Percentiles rank a stretch among this genome's conserved stretches.
These are phyloP conservation scores for Pseudocercospora crystallina DNA, from an alignment of 2,329 filamentous ascomycete genomes.

Conservation along the genomic window DNA sequence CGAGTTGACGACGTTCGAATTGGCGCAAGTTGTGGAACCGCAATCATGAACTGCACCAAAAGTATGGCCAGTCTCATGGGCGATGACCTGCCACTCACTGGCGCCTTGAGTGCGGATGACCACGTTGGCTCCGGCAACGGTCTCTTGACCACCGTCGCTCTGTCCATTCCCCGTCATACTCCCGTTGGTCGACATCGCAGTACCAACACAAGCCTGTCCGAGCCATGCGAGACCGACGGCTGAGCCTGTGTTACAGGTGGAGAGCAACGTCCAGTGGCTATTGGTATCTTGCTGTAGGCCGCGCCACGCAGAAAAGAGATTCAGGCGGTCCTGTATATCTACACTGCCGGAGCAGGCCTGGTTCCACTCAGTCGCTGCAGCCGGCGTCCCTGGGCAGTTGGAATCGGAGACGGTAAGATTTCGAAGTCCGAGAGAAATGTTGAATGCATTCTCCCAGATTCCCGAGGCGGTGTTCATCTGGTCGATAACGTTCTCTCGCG, in stretches of 20 bases:
- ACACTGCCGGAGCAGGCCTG: conserved; percentile 63
- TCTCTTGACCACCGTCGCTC: conserved; percentile 57
- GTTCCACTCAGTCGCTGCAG: conserved; percentile 78
- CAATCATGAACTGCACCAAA: conserved; percentile 97
- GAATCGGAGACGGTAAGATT: conserved; percentile 77
- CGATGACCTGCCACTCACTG: conserved; percentile 92
- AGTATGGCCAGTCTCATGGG: conserved; percentile 90
- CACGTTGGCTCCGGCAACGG: conserved; percentile 82
- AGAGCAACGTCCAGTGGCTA: conserved; percentile 90
- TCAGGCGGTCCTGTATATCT: conserved; percentile 75
- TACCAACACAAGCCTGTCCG: conserved; percentile 73
- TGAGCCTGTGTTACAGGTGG: conserved; percentile 74
- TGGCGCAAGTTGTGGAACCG: conserved; percentile 63
- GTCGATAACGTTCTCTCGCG: conserved; percentile 73
- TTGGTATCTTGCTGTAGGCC: conserved; percentile 74
- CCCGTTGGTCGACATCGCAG: conserved; percentile 50
- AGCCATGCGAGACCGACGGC: conserved; percentile 94
- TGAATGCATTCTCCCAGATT: conserved; percentile 87
- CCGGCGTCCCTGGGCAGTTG: conserved; percentile 70
- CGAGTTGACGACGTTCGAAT: conserved; percentile 58
- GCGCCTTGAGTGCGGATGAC: conserved; percentile 69
- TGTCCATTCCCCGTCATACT: conserved; percentile 39
- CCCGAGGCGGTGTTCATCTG: conserved; percentile 84
- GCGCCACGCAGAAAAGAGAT: conserved; percentile 86
- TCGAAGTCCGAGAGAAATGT: conserved; percentile 86